Conservation (phyloP, 192 early-diverging fungal species). For the Coemansia brasiliensis region DNA sequence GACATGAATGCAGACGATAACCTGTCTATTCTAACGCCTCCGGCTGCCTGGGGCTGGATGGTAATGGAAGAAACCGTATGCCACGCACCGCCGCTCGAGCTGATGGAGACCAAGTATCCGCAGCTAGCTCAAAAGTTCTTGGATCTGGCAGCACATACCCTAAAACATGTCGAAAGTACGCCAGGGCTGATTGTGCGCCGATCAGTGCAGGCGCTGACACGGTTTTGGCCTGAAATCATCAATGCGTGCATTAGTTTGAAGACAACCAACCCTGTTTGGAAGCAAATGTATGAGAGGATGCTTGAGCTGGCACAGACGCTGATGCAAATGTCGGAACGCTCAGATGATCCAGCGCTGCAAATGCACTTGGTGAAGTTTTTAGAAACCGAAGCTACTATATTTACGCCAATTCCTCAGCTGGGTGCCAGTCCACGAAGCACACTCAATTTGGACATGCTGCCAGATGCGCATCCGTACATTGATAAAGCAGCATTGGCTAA, state of each 20-base stretch:
- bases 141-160: slow-evolving; percentile 22
- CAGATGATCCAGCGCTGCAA: slow-evolving; percentile 44
- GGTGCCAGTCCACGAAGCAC: neutral
- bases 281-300: slow-evolving; percentile 20
- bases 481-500: slow-evolving; percentile 15
- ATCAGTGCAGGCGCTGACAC: slow-evolving; percentile 38
- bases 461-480: slow-evolving; percentile 32
- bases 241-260: slow-evolving; percentile 9
- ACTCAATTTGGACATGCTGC: slow-evolving; percentile 16
- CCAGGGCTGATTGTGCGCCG: slow-evolving; percentile 42
- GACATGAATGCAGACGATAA: slow-evolving; percentile 24
- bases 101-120: slow-evolving; percentile 31
- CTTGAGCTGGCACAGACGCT: slow-evolving; percentile 15
- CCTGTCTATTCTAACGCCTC: slow-evolving; percentile 41
- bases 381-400: slow-evolving; percentile 41
- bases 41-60: slow-evolving; percentile 53
- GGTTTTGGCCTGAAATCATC: slow-evolving; percentile 42
- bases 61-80: slow-evolving; percentile 48
- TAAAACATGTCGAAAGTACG: slow-evolving; percentile 27
- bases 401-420: slow-evolving; percentile 5
- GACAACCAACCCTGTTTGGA: slow-evolving; percentile 14
- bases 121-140: slow-evolving; percentile 25
- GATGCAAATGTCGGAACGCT: slow-evolving; percentile 17
- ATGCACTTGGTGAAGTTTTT: slow-evolving; percentile 47
- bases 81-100: slow-evolving; percentile 13